Percentiles rank a stretch among this genome's conserved stretches.
Evolutionary conservation across 2,329 filamentous ascomycete genomes (phyloP).

Genomic region (Pestalotiopsis sp.): DNA sequence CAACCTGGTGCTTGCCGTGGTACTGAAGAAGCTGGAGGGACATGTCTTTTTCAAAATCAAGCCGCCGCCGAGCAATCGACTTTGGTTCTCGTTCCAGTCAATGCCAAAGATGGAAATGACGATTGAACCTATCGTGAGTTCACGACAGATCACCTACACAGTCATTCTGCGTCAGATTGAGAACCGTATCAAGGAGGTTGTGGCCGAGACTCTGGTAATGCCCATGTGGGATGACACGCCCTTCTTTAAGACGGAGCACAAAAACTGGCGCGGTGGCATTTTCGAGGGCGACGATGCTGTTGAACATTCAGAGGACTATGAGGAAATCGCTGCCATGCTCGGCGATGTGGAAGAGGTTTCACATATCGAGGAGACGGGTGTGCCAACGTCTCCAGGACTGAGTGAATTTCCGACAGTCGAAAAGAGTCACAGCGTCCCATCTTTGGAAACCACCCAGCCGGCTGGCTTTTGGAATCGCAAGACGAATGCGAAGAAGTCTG

Average conservation of each 20-base stretch:
- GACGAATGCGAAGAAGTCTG: constrained; percentile 38
- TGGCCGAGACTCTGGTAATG: constrained; percentile 86
- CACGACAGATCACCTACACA: constrained; percentile 92
- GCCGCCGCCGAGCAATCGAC: constrained; percentile 88
- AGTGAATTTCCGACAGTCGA: constrained; percentile 51
- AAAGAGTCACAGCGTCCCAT: constrained; percentile 56
- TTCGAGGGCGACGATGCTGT: constrained; percentile 63
- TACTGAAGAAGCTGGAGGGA: constrained; percentile 82
- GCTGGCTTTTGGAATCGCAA: constrained; percentile 55
- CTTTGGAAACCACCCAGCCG: constrained; percentile 40
- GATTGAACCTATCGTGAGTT: constrained; percentile 95
- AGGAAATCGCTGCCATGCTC: constrained; percentile 42
- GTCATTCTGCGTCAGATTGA: constrained; percentile 93
- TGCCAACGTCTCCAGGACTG: constrained; percentile 29
- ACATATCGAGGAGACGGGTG: constrained; percentile 43
- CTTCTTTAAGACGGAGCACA: constrained; percentile 80
- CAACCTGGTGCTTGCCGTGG: constrained; percentile 82
- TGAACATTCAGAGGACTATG: constrained; percentile 36
- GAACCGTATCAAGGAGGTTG: constrained; percentile 89
- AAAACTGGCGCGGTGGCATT: constrained; percentile 83
- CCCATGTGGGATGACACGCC: constrained; percentile 97
- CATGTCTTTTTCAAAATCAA: constrained; percentile 87
- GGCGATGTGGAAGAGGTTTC: constrained; percentile 53
- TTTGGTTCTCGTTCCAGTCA: constrained; percentile 96
- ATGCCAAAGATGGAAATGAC: constrained; percentile 91